Base-by-base conservation (phyloP, 2,329 filamentous ascomycete species). In the Aphanocladium album region DNA sequence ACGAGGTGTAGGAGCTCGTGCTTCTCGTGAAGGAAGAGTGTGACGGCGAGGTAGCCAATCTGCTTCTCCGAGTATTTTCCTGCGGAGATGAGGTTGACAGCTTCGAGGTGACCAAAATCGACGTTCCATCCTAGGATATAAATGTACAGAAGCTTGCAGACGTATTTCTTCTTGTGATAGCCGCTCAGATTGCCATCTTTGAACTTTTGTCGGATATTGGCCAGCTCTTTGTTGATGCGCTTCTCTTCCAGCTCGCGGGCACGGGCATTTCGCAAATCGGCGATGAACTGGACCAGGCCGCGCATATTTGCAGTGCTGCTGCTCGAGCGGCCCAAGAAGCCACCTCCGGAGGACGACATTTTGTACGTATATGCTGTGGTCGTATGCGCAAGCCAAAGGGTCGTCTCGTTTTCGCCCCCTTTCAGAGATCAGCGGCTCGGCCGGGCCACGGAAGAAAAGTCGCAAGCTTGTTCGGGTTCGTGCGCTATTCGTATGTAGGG, bases 161-260 rank as follows among this genome's bases (percentile, higher is more conserved):
- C 95, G 74, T 99, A 99, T 89, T 99, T 99, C 84, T 99, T 99
- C 82, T 96, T 97, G 81, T 97, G 92, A 73, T 99, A 99, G 66
- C 95, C 96, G 72, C 89, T 96, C 62, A 99, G 80, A 72, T 84
- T 95, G 65, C 92, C 93, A 74, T 95, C 90, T 83, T 96, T 96
- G 81, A 98, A 99, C 78, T 98, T 98, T 79, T 97, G 91, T 71
- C 88, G 87, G 74, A 99, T 99, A 73, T 99, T 99, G 72, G 95
- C 95, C 74, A 99, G 79, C 79, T 99, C 95, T 80, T 99, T 99
- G 77, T 99, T 99, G 80, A 99, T 98, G 72, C 95, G 86, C 83
- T 99, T 99, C 81, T 99, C 95, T 75, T 99, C 95, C 64, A 99
- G 79, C 74, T 99, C 95, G 64, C 96, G 86, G 51, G 96, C 95